phyloP scores from a whole-genome alignment of 2,329 filamentous ascomycete species.

The Cladosporium sp. region DNA sequence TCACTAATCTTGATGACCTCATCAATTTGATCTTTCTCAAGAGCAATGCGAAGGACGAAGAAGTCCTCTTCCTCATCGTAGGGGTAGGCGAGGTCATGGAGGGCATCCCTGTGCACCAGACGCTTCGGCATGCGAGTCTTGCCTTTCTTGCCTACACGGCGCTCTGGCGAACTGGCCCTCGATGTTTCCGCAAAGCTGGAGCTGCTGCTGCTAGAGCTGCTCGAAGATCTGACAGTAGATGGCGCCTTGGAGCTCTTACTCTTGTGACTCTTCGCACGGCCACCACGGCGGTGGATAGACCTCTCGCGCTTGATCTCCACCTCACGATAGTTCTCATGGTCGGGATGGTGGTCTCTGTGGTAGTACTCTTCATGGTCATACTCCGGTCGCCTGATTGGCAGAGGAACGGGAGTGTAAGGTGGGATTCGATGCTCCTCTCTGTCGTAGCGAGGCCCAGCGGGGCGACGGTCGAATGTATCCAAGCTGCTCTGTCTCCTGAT shows the following conservation, averaged over 20 bases:
- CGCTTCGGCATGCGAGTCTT: conserved; percentile 83
- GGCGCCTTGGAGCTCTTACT: conserved; percentile 17
- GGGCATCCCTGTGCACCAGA: conserved; percentile 72
- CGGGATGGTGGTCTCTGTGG: conserved; percentile 44
- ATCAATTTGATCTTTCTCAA: conserved; percentile 88
- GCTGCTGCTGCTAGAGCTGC: conserved; percentile 34
- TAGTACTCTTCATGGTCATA: conserved; percentile 58
- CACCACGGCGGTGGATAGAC: conserved; percentile 31
- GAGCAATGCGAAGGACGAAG: conserved; percentile 74
- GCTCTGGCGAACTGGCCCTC: conserved; percentile 26
- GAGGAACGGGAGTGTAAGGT: conserved; percentile 62
- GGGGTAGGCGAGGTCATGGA: conserved; percentile 80
- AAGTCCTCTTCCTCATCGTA: conserved; percentile 83
- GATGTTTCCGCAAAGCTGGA: conserved; percentile 36
- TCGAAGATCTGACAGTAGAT: conserved; percentile 18
- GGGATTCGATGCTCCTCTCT: conserved; percentile 61
- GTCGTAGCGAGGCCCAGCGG: conserved; percentile 51
- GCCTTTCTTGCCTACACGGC: conserved; percentile 55
- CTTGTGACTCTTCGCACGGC: conserved; percentile 23
- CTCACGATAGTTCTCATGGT: conserved; percentile 44
- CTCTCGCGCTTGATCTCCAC: conserved; percentile 45
- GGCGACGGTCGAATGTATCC: conserved; percentile 81
- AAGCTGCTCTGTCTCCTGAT: conserved; percentile 81
- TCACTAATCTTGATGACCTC: conserved; percentile 80
- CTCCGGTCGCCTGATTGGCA: conserved; percentile 51